Base-by-base conservation (phyloP, 345 rosid genomes). In the Firmiana major region DNA sequence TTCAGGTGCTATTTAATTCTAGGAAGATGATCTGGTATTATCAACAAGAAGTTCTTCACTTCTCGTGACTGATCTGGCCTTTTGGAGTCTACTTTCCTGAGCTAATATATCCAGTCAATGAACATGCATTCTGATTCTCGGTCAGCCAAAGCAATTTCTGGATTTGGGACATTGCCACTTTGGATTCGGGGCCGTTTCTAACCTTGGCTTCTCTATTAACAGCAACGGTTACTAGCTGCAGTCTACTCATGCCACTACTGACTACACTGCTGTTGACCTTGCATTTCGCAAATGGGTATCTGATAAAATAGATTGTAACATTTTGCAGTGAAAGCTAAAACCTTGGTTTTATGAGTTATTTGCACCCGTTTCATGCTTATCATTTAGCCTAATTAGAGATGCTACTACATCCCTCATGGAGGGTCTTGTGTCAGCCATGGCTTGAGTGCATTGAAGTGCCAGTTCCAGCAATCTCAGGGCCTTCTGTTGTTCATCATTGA, bases 401-500 rank as follows among this genome's bases (percentile, higher is more conserved):
- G 62, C 76, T 9, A 81, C 84, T 1, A 82, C 84, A 51, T 84
- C 81, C 70, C 85, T 79, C 89, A 84, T 84, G 73, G 84, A 80
- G 66, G 89, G 85, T 80, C 85, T 84, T 24, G 13, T 67, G 31
- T 83, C 75, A 67, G 81, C 67, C 48, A 43, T 63, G 40, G 48
- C 58, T 71, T 81, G 70, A 0, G 88, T 85, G 83, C 85, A 83
- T 42, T 80, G 76, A 40, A 83, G 85, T 63, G 78, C 85, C 80
- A 86, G 22, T 58, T 86, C 89, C 73, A 83, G 69, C 46, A 84
- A 57, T 55, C 31, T 73, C 31, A 81, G 72, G 40, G 85, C 85
- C 59, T 82, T 86, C 3, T 58, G 68, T 70, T 78, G 89, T 48
- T 83, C 83, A 68, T 79, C 80, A 43, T 71, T 26, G 9, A 43